These are phyloP conservation scores for Spergularia bocconei DNA, from an alignment of 148 eudicot species.

Conservation along the genomic window DNA sequence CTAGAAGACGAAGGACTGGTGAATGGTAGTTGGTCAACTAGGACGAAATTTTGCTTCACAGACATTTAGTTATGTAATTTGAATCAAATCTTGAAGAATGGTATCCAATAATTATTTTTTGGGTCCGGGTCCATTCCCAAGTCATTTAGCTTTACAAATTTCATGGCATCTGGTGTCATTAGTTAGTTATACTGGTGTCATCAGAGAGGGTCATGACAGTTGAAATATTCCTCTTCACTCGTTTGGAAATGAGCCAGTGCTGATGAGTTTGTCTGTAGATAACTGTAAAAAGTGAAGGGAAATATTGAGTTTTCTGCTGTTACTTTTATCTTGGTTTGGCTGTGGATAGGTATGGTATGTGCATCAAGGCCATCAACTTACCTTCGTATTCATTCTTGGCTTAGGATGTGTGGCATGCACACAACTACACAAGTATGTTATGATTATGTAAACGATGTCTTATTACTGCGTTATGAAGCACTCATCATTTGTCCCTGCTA, in stretches of 20 bases:
- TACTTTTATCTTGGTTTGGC: background rate
- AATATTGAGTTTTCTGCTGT: background rate
- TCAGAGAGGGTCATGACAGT: conserved; percentile 86
- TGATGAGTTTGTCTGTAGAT: conserved; percentile 91
- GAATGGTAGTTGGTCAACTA: background rate
- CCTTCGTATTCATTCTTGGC: background rate
- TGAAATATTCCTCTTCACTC: conserved; percentile 81
- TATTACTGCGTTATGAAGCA: too few relatives aligned
- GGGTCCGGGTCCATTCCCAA: background rate
- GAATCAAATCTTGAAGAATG: background rate
- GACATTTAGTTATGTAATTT: background rate
- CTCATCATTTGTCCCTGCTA: too few relatives aligned
- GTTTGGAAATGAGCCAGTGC: conserved; percentile 86
- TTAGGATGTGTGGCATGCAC: background rate
- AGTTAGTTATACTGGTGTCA: conserved; percentile 28
- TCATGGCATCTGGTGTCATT: conserved; percentile 65
- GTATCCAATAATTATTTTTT: background rate
- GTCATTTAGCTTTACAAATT: conserved; percentile 4
- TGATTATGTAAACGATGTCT: too few relatives aligned
- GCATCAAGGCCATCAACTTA: background rate
- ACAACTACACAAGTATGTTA: too few relatives aligned
- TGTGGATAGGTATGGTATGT: background rate
- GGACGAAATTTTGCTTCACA: background rate
- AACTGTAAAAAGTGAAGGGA: conserved; percentile 67
- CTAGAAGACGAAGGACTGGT: background rate